Evolutionary conservation across 164 flowering plant species (phyloP).

Genomic region (Tinospora cordifolia): DNA sequence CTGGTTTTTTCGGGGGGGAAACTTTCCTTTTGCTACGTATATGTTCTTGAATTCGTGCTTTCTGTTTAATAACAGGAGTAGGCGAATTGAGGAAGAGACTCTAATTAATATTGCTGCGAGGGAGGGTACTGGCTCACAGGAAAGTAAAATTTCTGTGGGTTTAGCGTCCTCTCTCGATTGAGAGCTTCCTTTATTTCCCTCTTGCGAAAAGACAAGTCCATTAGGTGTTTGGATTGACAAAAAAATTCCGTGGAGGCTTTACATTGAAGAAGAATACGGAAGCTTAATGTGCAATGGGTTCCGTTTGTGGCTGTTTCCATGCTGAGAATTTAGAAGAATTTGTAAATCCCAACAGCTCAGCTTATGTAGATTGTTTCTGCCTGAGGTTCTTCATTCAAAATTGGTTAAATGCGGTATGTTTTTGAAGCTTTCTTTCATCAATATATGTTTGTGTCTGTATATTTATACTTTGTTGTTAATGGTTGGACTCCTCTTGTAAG

Average conservation of each 20-base stretch:
- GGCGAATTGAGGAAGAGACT: not conserved
- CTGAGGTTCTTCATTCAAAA: slow-evolving; percentile 43
- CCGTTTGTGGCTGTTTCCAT: slow-evolving; percentile 73
- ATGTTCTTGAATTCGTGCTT: not conserved
- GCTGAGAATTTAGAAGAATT: slow-evolving; percentile 60
- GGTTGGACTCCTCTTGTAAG: not conserved
- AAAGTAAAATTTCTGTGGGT: slow-evolving; percentile 1
- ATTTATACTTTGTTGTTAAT: not conserved
- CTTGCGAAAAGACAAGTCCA: not conserved
- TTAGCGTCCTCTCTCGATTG: slow-evolving; percentile 7
- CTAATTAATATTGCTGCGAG: not conserved
- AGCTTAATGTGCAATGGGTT: slow-evolving; percentile 47
- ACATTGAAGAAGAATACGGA: not conserved
- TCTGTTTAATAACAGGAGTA: not conserved
- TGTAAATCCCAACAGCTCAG: slow-evolving; percentile 27
- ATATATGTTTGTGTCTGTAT: no score
- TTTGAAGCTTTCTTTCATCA: not conserved
- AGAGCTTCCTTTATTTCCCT: not conserved
- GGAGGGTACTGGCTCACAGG: slow-evolving; percentile 6
- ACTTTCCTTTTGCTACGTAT: slow-evolving; percentile 2
- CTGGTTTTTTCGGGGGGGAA: not conserved
- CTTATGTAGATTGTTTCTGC: slow-evolving; percentile 24
- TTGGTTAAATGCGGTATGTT: slow-evolving; percentile 48
- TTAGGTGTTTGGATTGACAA: slow-evolving; percentile 2
- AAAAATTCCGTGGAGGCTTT: not conserved